Evolutionary conservation across 2,329 filamentous ascomycete species (phyloP).

Genomic region (Hypoxylon sp.): DNA sequence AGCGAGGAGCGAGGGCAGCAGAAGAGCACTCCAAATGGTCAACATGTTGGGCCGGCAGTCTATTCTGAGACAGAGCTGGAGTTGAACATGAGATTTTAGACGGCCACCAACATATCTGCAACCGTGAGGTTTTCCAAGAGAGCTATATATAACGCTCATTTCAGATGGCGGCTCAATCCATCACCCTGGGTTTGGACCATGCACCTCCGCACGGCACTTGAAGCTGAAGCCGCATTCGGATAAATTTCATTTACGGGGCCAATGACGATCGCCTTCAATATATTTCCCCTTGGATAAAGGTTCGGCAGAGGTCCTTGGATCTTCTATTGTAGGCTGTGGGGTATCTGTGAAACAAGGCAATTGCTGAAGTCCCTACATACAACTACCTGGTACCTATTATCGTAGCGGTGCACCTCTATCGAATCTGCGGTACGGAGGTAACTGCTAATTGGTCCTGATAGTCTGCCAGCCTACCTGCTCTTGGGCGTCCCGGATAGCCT

Average conservation of each 20-base stretch:
- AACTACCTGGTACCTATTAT: background rate
- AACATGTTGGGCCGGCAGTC: constrained; percentile 43
- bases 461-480: background rate
- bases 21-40: constrained; percentile 41
- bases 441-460: background rate
- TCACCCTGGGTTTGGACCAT: constrained; percentile 38
- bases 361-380: constrained; percentile 1
- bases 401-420: background rate
- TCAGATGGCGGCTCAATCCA: constrained; percentile 48
- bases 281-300: constrained; percentile 40
- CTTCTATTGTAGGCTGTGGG: constrained; percentile 6
- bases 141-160: constrained; percentile 47
- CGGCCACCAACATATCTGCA: constrained; percentile 8
- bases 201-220: constrained; percentile 51
- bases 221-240: constrained; percentile 42
- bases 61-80: constrained; percentile 28
- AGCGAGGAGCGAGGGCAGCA: constrained; percentile 47
- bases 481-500: background rate
- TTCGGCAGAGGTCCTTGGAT: constrained; percentile 30
- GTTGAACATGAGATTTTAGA: constrained; percentile 27
- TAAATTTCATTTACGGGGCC: constrained; percentile 45
- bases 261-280: constrained; percentile 42
- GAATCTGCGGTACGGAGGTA: background rate
- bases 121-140: constrained; percentile 28
- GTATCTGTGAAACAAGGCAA: background rate